A percentile compares a stretch with the other conserved stretches of the same genome.
Evolutionary conservation across 176 grass and related monocot species (phyloP).

Genomic region (Carex pumila): DNA sequence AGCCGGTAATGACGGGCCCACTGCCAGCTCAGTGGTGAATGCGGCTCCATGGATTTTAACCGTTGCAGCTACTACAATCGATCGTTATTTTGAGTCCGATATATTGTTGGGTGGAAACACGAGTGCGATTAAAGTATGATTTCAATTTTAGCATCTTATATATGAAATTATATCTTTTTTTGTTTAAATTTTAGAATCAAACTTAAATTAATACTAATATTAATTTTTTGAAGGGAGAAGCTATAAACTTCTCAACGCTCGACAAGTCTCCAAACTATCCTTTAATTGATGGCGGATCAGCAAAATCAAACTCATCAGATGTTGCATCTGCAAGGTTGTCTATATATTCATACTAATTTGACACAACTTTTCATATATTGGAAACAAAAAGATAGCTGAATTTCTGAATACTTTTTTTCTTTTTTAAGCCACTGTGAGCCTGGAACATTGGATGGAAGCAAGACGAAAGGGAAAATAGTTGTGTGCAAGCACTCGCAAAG

Average conservation of each 20-base stretch:
- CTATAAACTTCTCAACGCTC: constrained; percentile 79
- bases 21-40: constrained; percentile 51
- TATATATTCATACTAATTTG: not conserved
- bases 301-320: constrained; percentile 54
- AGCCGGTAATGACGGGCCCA: constrained; percentile 62
- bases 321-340: constrained; percentile 43
- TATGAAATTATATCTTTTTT: not conserved
- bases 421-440: constrained; percentile 60
- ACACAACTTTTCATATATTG: not conserved
- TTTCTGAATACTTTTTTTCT: not conserved
- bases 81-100: constrained; percentile 80
- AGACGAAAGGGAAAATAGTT: constrained; percentile 73
- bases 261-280: constrained; percentile 60
- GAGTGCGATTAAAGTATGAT: constrained; percentile 40
- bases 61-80: constrained; percentile 73
- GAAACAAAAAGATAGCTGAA: not conserved
- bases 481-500: constrained; percentile 42
- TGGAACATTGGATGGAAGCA: constrained; percentile 40
- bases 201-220: not conserved
- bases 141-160: not conserved
- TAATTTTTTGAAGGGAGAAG: constrained; percentile 38
- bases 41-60: constrained; percentile 83
- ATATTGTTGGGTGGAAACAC: constrained; percentile 53
- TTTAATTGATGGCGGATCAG: constrained; percentile 54
- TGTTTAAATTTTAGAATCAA: not conserved